A percentile compares a stretch with the other conserved stretches of the same genome.
phyloP scores from a whole-genome alignment of 2,329 filamentous ascomycete genomes.

The Madurella fahalii region DNA sequence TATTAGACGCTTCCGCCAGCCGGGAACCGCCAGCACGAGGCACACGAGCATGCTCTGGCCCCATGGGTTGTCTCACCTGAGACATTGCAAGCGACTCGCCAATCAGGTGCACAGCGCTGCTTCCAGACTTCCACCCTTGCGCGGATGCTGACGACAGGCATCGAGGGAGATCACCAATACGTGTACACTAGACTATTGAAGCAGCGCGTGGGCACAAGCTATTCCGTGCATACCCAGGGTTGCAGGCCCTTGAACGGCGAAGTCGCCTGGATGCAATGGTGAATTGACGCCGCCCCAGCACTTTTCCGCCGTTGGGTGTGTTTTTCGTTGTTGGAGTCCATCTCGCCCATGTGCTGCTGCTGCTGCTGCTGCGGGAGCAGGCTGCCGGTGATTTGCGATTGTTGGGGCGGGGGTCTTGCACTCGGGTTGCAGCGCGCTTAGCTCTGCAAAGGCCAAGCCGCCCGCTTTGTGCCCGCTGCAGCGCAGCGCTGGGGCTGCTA shows the following conservation, averaged over 20 bases:
- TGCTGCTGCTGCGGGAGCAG: neutral
- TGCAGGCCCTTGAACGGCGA: no score
- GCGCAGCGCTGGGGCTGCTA: neutral
- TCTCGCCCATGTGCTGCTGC: no score
- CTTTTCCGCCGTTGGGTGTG: no score
- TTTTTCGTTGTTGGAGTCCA: no score
- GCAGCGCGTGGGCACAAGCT: neutral
- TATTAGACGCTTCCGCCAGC: neutral
- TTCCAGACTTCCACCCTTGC: neutral
- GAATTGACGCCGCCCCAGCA: no score
- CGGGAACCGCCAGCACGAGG: neutral
- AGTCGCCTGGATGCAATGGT: no score
- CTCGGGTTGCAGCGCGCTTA: constrained; percentile 18
- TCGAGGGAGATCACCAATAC: neutral
- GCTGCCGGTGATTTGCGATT: constrained; percentile 1
- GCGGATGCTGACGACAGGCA: neutral
- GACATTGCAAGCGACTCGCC: neutral
- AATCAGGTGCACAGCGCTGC: neutral
- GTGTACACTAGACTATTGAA: neutral
- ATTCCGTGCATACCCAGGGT: no score
- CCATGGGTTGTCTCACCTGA: neutral
- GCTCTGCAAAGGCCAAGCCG: constrained; percentile 3
- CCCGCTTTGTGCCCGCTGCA: constrained; percentile 5
- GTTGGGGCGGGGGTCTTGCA: constrained; percentile 11
- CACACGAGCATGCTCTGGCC: neutral